A percentile compares a stretch with the other conserved stretches of the same genome.
Evolutionary conservation across 2,329 filamentous ascomycete species (phyloP).

Genomic region (Cercospora zeae-maydis): DNA sequence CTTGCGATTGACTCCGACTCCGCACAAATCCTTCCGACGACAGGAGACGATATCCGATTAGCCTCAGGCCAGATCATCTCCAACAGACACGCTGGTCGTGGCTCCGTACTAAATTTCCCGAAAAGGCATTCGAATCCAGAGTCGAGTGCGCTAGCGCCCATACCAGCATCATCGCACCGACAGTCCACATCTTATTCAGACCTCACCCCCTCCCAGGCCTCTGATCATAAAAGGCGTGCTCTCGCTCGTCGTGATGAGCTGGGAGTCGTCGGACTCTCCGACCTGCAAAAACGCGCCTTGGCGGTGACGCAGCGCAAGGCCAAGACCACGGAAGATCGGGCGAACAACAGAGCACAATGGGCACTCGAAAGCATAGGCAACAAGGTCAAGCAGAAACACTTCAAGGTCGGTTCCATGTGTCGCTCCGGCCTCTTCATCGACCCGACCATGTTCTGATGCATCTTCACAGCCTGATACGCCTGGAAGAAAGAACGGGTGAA

Average conservation of each 20-base stretch:
- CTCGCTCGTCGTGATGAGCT: slow-evolving; percentile 16
- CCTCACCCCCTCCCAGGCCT: slow-evolving; percentile 5
- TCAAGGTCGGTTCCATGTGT: slow-evolving; percentile 22
- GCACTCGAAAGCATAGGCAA: slow-evolving; percentile 22
- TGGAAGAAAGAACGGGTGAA: slow-evolving; percentile 21
- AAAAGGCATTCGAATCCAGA: slow-evolving; percentile 4
- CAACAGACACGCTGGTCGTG: slow-evolving; percentile 1
- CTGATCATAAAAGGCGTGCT: background rate
- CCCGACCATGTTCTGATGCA: slow-evolving; percentile 17
- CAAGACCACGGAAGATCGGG: slow-evolving; percentile 14
- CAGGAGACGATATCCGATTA: slow-evolving; percentile 13
- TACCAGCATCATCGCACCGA: slow-evolving; percentile 1
- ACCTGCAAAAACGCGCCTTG: slow-evolving; percentile 16
- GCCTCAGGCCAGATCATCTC: slow-evolving; percentile 15
- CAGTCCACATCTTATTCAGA: slow-evolving; percentile 1
- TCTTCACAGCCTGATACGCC: slow-evolving; percentile 19
- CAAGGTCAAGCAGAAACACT: slow-evolving; percentile 25
- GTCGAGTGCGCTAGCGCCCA: background rate
- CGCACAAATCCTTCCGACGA: background rate
- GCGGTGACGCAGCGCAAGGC: slow-evolving; percentile 17
- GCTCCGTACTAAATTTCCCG: background rate
- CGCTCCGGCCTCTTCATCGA: slow-evolving; percentile 21
- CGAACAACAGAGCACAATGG: slow-evolving; percentile 20
- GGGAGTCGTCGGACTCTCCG: slow-evolving; percentile 18
- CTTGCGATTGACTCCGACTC: background rate